phyloP scores from a whole-genome alignment of 2,329 filamentous ascomycete species.

The Talaromyces rugulosus region DNA sequence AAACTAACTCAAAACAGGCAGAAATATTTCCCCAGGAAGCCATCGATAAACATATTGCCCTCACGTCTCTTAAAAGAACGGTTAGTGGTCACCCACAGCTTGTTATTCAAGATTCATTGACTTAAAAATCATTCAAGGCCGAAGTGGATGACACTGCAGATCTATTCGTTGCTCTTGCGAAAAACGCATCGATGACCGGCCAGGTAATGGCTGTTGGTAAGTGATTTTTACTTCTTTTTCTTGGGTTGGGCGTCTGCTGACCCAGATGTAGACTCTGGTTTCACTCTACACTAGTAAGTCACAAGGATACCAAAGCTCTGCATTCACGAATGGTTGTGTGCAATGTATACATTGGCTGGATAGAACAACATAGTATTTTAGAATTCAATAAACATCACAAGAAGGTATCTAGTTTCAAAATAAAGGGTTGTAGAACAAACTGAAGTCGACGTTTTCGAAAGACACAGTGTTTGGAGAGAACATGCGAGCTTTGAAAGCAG shows the following conservation, averaged over 20 bases:
- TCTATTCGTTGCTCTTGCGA: slow-evolving; percentile 36
- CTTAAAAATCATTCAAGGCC: slow-evolving; percentile 23
- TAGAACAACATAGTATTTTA: background rate
- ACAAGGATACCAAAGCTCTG: background rate
- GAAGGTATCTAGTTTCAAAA: slow-evolving; percentile 17
- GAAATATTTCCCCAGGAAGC: slow-evolving; percentile 55
- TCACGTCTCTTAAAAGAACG: slow-evolving; percentile 56
- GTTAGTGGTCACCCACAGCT: slow-evolving; percentile 29
- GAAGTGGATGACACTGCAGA: slow-evolving; percentile 41
- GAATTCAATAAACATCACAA: background rate
- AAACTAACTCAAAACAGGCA: slow-evolving; percentile 36
- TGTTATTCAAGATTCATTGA: background rate
- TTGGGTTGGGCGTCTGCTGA: background rate
- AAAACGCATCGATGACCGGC: slow-evolving; percentile 45
- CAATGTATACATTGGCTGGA: background rate
- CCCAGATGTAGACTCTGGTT: background rate
- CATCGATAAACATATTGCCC: slow-evolving; percentile 52
- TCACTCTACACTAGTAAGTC: background rate
- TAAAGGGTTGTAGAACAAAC: slow-evolving; percentile 32
- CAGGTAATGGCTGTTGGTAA: slow-evolving; percentile 42
- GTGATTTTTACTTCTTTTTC: slow-evolving; percentile 7
- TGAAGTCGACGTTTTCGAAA: slow-evolving; percentile 22
- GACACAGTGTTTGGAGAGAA: slow-evolving; percentile 27
- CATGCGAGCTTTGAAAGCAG: slow-evolving; percentile 38
- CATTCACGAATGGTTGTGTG: background rate